Base-by-base conservation (phyloP, 805 yeast genomes). In the Candida ipomoeae region DNA sequence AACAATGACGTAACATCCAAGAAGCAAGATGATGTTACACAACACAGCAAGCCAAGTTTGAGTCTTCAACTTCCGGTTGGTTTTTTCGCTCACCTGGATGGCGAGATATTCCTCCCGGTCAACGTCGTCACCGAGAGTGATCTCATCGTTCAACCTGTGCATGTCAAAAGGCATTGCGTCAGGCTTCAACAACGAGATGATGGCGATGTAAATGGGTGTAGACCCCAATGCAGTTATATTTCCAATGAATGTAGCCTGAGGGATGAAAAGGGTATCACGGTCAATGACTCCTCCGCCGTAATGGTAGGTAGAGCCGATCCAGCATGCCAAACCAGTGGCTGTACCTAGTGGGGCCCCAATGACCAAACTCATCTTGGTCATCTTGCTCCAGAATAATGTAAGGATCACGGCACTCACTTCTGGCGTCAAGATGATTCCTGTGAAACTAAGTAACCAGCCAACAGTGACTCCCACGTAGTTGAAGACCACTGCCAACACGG, bases 381-480 rank as follows among this genome's bases (percentile, higher is more conserved):
- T 56, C 34, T 59, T 59, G 15, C 52, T 55, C 71, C 71, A 75
- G 45, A 73, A 67, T 52, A 75, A 60, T 2, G 75, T 66, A 23
- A 64, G 53, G 13, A 68, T 61, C 47, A 63, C 62, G 4, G 70
- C 65, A 33, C 60, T 53, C 13, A 67, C 73, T 46, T 66, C 74
- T 3, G 77, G 75, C 10, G 65, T 61, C 40, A 74, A 54, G 20
- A 70, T 61, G 46, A 75, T 71, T 48, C 78, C 79, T 13, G 62
- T 58, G 54, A 73, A 69, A 38, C 66, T 60, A 21, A 72, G 59
- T 29, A 74, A 51, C 77, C 77, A 74, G 6, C 73, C 68, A 20
- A 67, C 67, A 38, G 75, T 66, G 29, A 73, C 70, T 39, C 78
- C 77, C 38, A 69, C 60, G 51, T 73, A 70, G 55, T 71, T 70